Evolutionary conservation across 192 early-diverging fungal species (phyloP).

Genomic region (Neocallimastix lanati): DNA sequence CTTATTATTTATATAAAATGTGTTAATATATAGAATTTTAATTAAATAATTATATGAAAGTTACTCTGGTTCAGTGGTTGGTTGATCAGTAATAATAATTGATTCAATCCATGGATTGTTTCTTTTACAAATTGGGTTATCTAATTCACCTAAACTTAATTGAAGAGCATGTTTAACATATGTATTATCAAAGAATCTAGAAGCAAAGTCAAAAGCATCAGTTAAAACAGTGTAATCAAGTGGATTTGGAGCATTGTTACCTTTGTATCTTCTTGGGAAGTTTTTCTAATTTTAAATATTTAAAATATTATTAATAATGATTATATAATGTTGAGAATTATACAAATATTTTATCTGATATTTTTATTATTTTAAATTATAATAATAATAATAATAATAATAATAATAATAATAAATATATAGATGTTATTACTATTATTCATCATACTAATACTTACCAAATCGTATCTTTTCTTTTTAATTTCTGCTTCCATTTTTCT

Average conservation of each 20-base stretch:
- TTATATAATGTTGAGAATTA: too few relatives aligned
- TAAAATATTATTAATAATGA: too few relatives aligned
- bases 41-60: too few relatives aligned
- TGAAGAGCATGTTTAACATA: neutral
- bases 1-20: too few relatives aligned
- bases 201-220: neutral
- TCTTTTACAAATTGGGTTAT: neutral
- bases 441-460: too few relatives aligned
- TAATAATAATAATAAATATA: too few relatives aligned
- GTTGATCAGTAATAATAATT: neutral
- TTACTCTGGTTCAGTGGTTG: neutral
- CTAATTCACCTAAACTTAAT: neutral
- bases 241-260: neutral
- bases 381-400: too few relatives aligned
- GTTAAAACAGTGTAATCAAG: neutral
- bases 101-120: neutral
- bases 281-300: neutral
- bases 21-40: too few relatives aligned
- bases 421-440: too few relatives aligned
- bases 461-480: neutral
- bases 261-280: neutral
- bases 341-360: too few relatives aligned
- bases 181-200: neutral
- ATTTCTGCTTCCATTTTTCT: neutral
- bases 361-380: too few relatives aligned